Evolutionary conservation across 73 alveolate genomes (phyloP), one percentile per base, ranked within the genome.

Genomic region (Paramecium sexaurelia): DNA sequence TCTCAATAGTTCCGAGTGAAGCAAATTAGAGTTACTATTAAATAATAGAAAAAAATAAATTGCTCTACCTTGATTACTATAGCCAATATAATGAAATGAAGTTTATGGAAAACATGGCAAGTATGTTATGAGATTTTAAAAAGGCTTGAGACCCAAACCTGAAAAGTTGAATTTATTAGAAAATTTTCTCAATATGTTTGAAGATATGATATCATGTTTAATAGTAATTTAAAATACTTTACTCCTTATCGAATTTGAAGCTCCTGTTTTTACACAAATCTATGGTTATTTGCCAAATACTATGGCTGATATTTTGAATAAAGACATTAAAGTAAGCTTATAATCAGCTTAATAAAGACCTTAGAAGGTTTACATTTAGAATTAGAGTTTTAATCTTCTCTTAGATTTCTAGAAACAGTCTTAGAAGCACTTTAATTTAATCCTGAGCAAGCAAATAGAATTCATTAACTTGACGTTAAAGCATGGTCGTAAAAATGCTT

Each of bases 281-380:
- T 78, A 40, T 33, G 73, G 36, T 1, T n/a, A 19, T 11, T 24
- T 17, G 27, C 75, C 89, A n/a, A 19, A 41, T n/a, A 75, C 9
- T 2, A 36, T 75, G 68, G 69, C 45, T 75, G 89, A 75, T 39
- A 75, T 75, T 26, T 36, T 75, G 26, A 33, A 20, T 29, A 75
- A 75, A 20, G 89, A 75, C 45, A 75, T 75, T 20, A 75, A 75
- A 41, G 89, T 75, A 75, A 45, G 7, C n/a, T n/a, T n/a, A 6
- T 11, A 75, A 68, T 17, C 10, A 2, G 1, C n/a, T 39, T 75
- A 9, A 36, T 39, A 3, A 19, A 75, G 89, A 75, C 89, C 1
- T 20, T 75, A 26, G 89, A 75, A n/a, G 89, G 71, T 11, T 8
- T 75, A 8, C 89, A 75, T 39, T 29, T 75, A 33, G 89, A 75